Conservation (phyloP, 352 stramenopile species). For the Bremia lactucae region DNA sequence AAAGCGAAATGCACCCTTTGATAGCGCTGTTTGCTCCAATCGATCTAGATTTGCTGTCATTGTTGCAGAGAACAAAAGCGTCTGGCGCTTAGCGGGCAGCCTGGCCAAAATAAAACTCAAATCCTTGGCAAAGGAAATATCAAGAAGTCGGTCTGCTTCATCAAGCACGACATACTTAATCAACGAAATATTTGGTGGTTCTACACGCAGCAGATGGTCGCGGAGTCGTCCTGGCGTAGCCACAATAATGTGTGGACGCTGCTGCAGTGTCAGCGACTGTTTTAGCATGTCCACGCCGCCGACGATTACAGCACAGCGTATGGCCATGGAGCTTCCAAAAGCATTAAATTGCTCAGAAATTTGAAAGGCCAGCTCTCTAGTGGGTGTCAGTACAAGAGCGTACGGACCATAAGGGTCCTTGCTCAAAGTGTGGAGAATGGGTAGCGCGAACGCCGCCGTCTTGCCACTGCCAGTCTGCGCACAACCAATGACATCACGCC, state of each 20-base stretch:
- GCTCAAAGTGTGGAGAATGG: slow-evolving; percentile 93
- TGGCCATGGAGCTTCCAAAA: slow-evolving; percentile 85
- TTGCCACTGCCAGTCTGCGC: slow-evolving; percentile 95
- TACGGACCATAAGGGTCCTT: slow-evolving; percentile 92
- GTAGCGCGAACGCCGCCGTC: slow-evolving; percentile 96
- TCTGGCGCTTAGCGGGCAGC: slow-evolving; percentile 84
- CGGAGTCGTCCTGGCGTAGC: slow-evolving; percentile 93
- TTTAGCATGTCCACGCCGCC: slow-evolving; percentile 92
- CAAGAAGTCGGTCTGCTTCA: slow-evolving; percentile 94
- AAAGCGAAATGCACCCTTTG: slow-evolving; percentile 45
- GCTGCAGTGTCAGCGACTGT: slow-evolving; percentile 84
- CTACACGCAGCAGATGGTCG: slow-evolving; percentile 86
- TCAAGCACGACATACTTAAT: slow-evolving; percentile 95
- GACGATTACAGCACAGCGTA: slow-evolving; percentile 89
- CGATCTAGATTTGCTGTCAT: slow-evolving; percentile 90
- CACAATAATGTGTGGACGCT: slow-evolving; percentile 94
- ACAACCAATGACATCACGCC: slow-evolving; percentile 87
- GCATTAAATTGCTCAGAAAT: slow-evolving; percentile 96
- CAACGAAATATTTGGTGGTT: slow-evolving; percentile 83
- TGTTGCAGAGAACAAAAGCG: slow-evolving; percentile 95
- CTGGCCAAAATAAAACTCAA: slow-evolving; percentile 80
- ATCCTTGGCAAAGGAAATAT: slow-evolving; percentile 80
- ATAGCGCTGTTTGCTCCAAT: slow-evolving; percentile 67
- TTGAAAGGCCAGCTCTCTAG: slow-evolving; percentile 96
- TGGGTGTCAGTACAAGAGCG: slow-evolving; percentile 93